Percentiles rank a stretch among this genome's conserved stretches.
Conservation (phyloP, 306 rosid genomes). For the Vicia villosa region DNA sequence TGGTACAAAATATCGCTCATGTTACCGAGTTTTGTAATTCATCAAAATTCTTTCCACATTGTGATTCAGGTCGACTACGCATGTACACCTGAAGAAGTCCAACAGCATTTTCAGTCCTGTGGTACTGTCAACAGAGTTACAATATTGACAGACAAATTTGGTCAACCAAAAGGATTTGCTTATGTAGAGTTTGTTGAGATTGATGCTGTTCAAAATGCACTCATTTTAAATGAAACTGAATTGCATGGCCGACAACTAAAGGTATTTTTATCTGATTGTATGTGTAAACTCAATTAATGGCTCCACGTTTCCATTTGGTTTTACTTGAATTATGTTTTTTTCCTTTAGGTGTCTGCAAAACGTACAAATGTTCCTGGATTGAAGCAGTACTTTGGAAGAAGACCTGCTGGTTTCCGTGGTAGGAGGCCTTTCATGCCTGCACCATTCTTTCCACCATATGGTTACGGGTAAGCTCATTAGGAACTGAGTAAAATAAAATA, state of each 20-base stretch:
- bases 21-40: constrained; percentile 15
- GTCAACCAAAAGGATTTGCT: constrained; percentile 99
- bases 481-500: not conserved
- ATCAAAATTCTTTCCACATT: constrained; percentile 34
- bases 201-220: constrained; percentile 95
- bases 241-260: constrained; percentile 97
- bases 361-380: constrained; percentile 93
- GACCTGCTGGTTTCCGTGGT: constrained; percentile 66
- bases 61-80: constrained; percentile 88
- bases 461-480: constrained; percentile 73
- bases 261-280: constrained; percentile 50
- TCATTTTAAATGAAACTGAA: constrained; percentile 89
- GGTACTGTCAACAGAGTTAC: constrained; percentile 99
- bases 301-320: constrained; percentile 22
- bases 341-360: constrained; percentile 89
- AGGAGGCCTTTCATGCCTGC: constrained; percentile 87
- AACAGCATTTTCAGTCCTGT: constrained; percentile 99
- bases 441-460: constrained; percentile 77
- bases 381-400: constrained; percentile 89
- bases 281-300: constrained; percentile 23
- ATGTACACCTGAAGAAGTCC: constrained; percentile 98
- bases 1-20: too few species aligned
- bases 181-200: constrained; percentile 96
- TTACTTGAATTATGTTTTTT: constrained; percentile 36
- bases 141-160: constrained; percentile 97